Evolutionary conservation across 805 yeast species (phyloP).

Genomic region (Tetrapisispora namnaoensis): DNA sequence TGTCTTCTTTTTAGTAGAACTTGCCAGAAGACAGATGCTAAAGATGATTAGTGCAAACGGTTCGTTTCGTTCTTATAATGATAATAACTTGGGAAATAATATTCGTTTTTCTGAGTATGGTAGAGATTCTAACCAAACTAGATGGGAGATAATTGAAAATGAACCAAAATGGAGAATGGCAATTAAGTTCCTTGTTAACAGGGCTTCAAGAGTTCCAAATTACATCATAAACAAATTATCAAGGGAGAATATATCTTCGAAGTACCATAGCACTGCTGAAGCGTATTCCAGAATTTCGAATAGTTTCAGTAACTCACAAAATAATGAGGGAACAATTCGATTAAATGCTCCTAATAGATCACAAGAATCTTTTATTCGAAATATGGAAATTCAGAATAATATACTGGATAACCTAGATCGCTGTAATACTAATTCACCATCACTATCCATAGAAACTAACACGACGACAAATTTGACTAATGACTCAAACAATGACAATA

Average conservation of each 20-base stretch:
- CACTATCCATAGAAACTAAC: not conserved
- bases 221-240: not conserved
- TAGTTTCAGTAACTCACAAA: not conserved
- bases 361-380: constrained; percentile 28
- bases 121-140: constrained; percentile 5
- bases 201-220: not conserved
- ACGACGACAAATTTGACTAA: not conserved
- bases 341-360: constrained; percentile 10
- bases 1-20: constrained; percentile 32
- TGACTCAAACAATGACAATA: not conserved
- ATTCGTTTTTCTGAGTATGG: not conserved
- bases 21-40: constrained; percentile 28
- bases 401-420: constrained; percentile 32
- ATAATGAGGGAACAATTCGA: not conserved
- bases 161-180: constrained; percentile 5
- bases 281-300: not conserved
- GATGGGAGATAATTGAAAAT: constrained; percentile 23
- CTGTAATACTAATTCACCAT: not conserved
- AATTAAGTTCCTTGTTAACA: not conserved
- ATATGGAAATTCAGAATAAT: constrained; percentile 34
- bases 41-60: not conserved
- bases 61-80: not conserved
- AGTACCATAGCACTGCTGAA: not conserved
- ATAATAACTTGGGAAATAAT: not conserved
- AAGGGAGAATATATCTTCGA: not conserved